Percentiles rank a stretch among this genome's conserved stretches.
phyloP scores from a whole-genome alignment of 2,329 filamentous ascomycete species.

The Cercospora citrullina region DNA sequence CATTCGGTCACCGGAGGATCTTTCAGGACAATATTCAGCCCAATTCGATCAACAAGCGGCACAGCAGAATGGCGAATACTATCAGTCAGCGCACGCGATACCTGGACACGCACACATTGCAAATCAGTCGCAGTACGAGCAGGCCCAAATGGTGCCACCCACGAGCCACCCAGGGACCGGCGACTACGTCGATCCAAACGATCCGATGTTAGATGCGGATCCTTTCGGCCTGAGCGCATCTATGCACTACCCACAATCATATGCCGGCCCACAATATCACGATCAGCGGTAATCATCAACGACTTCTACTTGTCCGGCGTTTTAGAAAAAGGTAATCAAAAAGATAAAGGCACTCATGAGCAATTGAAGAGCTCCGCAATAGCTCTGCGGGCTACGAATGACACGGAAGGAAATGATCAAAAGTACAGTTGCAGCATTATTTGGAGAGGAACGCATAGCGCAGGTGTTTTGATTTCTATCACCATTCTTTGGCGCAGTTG shows the following conservation, averaged over 20 bases:
- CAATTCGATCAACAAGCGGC: conserved; percentile 29
- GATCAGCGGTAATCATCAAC: conserved; percentile 14
- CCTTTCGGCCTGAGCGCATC: conserved; percentile 90
- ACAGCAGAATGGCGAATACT: conserved; percentile 33
- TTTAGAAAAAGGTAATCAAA: conserved; percentile 6
- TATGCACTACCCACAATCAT: conserved; percentile 56
- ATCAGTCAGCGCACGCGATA: conserved; percentile 23
- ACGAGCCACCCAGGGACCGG: conserved; percentile 25
- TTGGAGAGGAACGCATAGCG: conserved; percentile 19
- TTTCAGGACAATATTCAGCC: conserved; percentile 34
- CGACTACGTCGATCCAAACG: conserved; percentile 64
- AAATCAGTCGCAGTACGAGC: conserved; percentile 23
- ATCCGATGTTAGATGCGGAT: conserved; percentile 87
- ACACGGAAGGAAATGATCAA: conserved; percentile 15
- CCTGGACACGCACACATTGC: conserved; percentile 18
- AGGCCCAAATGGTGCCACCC: conserved; percentile 26
- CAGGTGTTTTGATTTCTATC: conserved; percentile 3
- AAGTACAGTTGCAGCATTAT: conserved; percentile 6
- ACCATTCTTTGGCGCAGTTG: not conserved
- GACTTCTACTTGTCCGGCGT: not conserved
- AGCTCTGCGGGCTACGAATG: conserved; percentile 24
- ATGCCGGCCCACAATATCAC: conserved; percentile 30
- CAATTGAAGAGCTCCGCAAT: conserved; percentile 20
- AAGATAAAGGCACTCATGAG: not conserved
- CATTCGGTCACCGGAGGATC: conserved; percentile 26